Percentiles rank a stretch among this genome's conserved stretches.
Conservation (phyloP, 352 stramenopile species). For the Plasmopara halstedii region DNA sequence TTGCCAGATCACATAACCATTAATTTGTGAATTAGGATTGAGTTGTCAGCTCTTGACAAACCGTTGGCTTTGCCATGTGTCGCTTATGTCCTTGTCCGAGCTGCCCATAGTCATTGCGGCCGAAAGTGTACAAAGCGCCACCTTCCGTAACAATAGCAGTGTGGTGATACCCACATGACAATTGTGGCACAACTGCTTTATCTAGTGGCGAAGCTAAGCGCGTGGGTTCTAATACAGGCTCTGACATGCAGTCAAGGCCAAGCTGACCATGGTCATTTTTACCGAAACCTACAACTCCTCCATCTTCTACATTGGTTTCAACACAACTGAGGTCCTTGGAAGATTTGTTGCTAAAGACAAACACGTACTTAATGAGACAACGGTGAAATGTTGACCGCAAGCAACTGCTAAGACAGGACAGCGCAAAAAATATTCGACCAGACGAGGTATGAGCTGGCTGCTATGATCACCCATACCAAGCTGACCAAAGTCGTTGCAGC, state of each 20-base stretch:
- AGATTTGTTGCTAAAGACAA: not conserved
- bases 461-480: slow-evolving; percentile 64
- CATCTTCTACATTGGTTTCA: slow-evolving; percentile 21
- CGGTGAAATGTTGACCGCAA: slow-evolving; percentile 87
- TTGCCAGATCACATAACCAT: not conserved
- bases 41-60: slow-evolving; percentile 15
- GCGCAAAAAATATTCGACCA: slow-evolving; percentile 41
- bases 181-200: slow-evolving; percentile 48
- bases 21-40: not conserved
- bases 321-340: not conserved
- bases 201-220: slow-evolving; percentile 49
- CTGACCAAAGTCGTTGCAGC: slow-evolving; percentile 91
- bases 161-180: slow-evolving; percentile 91
- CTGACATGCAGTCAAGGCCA: slow-evolving; percentile 50
- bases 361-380: slow-evolving; percentile 48
- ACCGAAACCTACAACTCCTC: slow-evolving; percentile 77
- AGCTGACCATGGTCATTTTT: slow-evolving; percentile 93
- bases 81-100: slow-evolving; percentile 85
- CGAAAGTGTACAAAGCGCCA: slow-evolving; percentile 80
- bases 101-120: slow-evolving; percentile 91
- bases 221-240: slow-evolving; percentile 39
- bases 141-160: slow-evolving; percentile 67
- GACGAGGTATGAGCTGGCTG: slow-evolving; percentile 59
- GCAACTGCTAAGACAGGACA: slow-evolving; percentile 61
- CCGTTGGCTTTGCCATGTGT: slow-evolving; percentile 45